These are phyloP conservation scores for Pilasporangium apinafurcum DNA, from an alignment of 352 stramenopile genomes.

Conservation along the genomic window DNA sequence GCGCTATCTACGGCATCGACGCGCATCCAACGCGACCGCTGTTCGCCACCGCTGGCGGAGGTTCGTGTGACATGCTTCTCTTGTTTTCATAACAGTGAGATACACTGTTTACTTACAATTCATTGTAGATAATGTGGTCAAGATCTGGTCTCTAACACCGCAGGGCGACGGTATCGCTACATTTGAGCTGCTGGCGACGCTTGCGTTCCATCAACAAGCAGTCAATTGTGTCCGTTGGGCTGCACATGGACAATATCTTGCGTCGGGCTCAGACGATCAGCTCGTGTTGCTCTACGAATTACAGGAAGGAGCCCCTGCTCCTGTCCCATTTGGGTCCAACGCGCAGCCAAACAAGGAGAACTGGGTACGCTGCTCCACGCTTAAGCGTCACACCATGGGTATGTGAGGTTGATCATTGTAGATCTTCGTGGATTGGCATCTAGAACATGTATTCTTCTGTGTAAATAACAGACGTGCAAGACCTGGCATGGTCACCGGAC, in stretches of 20 bases:
- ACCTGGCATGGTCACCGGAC: slow-evolving; percentile 83
- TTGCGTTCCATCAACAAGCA: slow-evolving; percentile 77
- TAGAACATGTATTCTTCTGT: background rate
- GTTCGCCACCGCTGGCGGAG: slow-evolving; percentile 74
- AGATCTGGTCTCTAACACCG: slow-evolving; percentile 70
- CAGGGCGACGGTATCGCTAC: slow-evolving; percentile 33
- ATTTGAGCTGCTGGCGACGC: slow-evolving; percentile 77
- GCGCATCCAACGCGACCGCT: slow-evolving; percentile 65
- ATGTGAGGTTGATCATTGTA: slow-evolving; percentile 1
- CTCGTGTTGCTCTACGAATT: slow-evolving; percentile 81
- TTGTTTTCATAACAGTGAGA: background rate
- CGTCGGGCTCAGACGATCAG: slow-evolving; percentile 80
- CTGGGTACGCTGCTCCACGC: slow-evolving; percentile 70
- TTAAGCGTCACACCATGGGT: slow-evolving; percentile 86
- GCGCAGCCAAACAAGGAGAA: slow-evolving; percentile 79
- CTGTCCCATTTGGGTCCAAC: slow-evolving; percentile 80
- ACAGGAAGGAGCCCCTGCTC: slow-evolving; percentile 42
- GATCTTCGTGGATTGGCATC: background rate
- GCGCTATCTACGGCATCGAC: slow-evolving; percentile 82
- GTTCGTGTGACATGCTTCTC: slow-evolving; percentile 11
- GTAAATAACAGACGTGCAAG: slow-evolving; percentile 58
- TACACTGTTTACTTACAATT: background rate
- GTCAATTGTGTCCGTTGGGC: slow-evolving; percentile 87
- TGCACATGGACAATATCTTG: slow-evolving; percentile 68
- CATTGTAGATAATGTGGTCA: slow-evolving; percentile 61